A percentile compares a stretch with the other conserved stretches of the same genome.
These are phyloP conservation scores for Tolypocladium amazonense DNA, from an alignment of 2,329 filamentous ascomycete species.

Conservation along the genomic window DNA sequence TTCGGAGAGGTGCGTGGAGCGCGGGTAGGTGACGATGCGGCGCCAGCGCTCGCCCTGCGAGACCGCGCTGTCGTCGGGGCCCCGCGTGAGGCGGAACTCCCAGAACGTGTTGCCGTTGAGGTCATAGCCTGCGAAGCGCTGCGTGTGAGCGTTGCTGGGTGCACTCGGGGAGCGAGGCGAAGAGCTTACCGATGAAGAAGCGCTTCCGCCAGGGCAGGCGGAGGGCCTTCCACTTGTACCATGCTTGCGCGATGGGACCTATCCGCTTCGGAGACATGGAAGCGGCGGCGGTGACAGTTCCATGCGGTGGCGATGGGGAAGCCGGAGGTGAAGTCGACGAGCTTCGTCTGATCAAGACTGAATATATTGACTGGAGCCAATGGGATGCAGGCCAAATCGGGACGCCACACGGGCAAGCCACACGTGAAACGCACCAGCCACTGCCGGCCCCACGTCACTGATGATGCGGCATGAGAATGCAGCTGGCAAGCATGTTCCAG, in stretches of 20 bases:
- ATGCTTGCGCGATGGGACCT: conserved; percentile 28
- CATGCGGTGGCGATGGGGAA: conserved; percentile 1
- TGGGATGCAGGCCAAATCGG: neutral
- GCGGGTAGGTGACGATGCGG: conserved; percentile 51
- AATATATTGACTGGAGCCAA: neutral
- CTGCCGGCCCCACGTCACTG: neutral
- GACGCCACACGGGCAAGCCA: neutral
- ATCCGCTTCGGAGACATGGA: conserved; percentile 26
- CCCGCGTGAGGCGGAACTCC: conserved; percentile 47
- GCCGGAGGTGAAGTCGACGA: neutral
- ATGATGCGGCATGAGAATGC: neutral
- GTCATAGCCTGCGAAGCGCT: conserved; percentile 40
- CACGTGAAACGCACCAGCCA: neutral
- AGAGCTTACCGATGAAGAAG: conserved; percentile 45
- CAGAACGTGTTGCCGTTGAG: conserved; percentile 59
- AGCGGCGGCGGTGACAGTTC: neutral
- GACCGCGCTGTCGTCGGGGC: conserved; percentile 11
- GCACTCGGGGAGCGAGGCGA: neutral
- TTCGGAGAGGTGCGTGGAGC: conserved; percentile 40
- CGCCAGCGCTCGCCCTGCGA: conserved; percentile 36
- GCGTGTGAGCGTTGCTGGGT: neutral
- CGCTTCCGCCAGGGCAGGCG: conserved; percentile 53
- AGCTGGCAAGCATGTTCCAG: neutral
- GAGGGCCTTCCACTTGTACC: conserved; percentile 53
- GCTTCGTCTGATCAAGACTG: neutral